These are phyloP conservation scores for Thelonectria rubi DNA, from an alignment of 2,329 filamentous ascomycete species.

Conservation along the genomic window DNA sequence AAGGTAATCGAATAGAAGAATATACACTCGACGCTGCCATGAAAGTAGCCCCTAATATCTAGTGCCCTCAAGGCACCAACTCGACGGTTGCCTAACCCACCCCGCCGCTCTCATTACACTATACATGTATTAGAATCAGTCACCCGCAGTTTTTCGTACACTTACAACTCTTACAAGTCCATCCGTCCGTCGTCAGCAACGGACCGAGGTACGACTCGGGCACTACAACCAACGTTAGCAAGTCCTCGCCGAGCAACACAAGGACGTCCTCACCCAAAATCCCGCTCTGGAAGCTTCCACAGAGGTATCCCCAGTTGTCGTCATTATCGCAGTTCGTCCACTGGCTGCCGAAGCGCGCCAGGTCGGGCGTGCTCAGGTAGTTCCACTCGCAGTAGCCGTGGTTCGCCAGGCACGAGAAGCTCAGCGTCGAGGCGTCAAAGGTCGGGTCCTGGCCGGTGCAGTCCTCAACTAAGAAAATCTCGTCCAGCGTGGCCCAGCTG, in stretches of 20 bases:
- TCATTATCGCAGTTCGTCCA: slow-evolving; percentile 40
- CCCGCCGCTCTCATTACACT: neutral
- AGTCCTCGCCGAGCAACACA: neutral
- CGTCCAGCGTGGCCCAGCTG: slow-evolving; percentile 37
- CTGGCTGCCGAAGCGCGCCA: slow-evolving; percentile 22
- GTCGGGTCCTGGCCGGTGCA: slow-evolving; percentile 34
- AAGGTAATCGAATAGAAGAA: too few relatives aligned
- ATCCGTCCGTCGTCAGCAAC: slow-evolving; percentile 20
- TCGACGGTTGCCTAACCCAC: too few relatives aligned
- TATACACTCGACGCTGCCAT: too few relatives aligned
- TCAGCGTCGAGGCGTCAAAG: slow-evolving; percentile 33
- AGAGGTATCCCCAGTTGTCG: slow-evolving; percentile 30
- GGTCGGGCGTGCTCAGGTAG: slow-evolving; percentile 19
- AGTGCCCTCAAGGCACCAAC: too few relatives aligned
- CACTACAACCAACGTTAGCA: slow-evolving; percentile 14
- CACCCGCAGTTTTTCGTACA: neutral
- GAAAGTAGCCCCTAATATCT: too few relatives aligned
- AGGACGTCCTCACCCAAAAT: slow-evolving; percentile 19
- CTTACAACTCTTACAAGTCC: slow-evolving; percentile 21
- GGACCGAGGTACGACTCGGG: slow-evolving; percentile 41
- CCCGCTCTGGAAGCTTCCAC: slow-evolving; percentile 29
- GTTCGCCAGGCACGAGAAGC: slow-evolving; percentile 34
- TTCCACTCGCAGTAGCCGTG: slow-evolving; percentile 41
- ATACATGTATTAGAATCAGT: neutral
- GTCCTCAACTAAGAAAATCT: slow-evolving; percentile 39